Percentiles rank a stretch among this genome's conserved stretches.
Evolutionary conservation across 2,329 filamentous ascomycete species (phyloP).

Genomic region (Aspergillus brunneoviolaceus): DNA sequence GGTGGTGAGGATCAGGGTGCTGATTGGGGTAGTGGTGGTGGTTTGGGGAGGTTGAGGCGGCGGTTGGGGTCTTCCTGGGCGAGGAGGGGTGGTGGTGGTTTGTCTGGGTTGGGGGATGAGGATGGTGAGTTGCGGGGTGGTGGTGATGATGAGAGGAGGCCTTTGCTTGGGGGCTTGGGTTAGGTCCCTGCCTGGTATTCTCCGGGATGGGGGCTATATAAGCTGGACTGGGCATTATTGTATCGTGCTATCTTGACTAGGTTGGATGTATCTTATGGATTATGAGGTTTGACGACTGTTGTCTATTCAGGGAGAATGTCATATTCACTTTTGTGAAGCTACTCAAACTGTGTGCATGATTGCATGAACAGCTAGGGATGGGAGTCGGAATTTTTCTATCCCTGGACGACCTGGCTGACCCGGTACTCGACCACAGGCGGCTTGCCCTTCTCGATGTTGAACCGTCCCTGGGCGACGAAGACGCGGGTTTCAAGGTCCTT

Average conservation of each 20-base stretch:
- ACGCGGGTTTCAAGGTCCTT: constrained; percentile 43
- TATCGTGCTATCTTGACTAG: neutral
- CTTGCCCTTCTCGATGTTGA: constrained; percentile 39
- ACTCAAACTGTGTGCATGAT: neutral
- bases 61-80: neutral
- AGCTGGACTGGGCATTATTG: neutral
- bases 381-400: constrained; percentile 7
- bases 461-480: constrained; percentile 43
- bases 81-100: neutral
- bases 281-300: neutral
- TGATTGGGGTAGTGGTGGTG: neutral
- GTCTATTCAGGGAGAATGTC: neutral
- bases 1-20: neutral
- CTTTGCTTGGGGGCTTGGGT: constrained; percentile 22
- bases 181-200: neutral
- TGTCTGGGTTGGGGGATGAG: constrained; percentile 9
- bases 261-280: neutral
- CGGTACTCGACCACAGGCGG: constrained; percentile 43
- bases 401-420: constrained; percentile 39
- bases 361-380: neutral
- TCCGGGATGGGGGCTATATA: no score
- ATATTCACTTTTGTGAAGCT: neutral
- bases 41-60: neutral
- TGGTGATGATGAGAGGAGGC: constrained; percentile 25
- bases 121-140: constrained; percentile 2